Base-by-base conservation (phyloP, 441 rosid genomes). In the Euphorbia schlechtendalii region DNA sequence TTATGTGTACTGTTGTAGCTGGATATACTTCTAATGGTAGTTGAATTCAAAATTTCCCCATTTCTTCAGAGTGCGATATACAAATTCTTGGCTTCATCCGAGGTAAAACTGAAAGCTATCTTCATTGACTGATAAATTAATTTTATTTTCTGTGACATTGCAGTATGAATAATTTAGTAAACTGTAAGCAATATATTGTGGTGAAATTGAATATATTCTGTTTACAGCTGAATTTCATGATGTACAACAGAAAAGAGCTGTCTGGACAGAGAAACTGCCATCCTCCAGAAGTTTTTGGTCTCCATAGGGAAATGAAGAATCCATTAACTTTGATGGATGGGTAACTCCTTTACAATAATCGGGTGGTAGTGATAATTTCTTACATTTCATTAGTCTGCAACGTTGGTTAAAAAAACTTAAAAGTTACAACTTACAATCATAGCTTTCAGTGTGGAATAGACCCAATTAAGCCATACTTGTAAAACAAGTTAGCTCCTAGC, bases 231-330 rank as follows among this genome's bases (percentile, higher is more conserved):
- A 76, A 89, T 80, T 67, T 87, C 43, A 69, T 75, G 80, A 70
- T 63, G 54, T 74, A 80, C 72, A 81, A 84, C 70, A 79, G 80
- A 79, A 79, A 63, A 76, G 83, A 85, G 72, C 64, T 89, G 46
- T 89, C 92, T 59, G 92, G 94, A 59, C 96, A 89, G 73, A 84
- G 76, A 69, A 74, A 73, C 32, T 83, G 91, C 68, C 81, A 76
- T 65, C 94, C 91, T 28, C 46, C 82, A 63, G 76, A 87, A 74
- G 86, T 81, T 74, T 77, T 85, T 64, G 83, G 80, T 64, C 32
- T 38, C 20, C 61, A 76, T 59, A 61, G 64, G 64, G 84, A 78
- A 71, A 59, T 55, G 63, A 72, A 46, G 14, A 67, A 69, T 69
- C 34, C 80, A 6, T 45, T 77, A 18, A 32, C 60, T 32, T 65